Evolutionary conservation across 2,329 filamentous ascomycete genomes (phyloP), one percentile per base, ranked within the genome.

Genomic region (Trichoderma atroviride): DNA sequence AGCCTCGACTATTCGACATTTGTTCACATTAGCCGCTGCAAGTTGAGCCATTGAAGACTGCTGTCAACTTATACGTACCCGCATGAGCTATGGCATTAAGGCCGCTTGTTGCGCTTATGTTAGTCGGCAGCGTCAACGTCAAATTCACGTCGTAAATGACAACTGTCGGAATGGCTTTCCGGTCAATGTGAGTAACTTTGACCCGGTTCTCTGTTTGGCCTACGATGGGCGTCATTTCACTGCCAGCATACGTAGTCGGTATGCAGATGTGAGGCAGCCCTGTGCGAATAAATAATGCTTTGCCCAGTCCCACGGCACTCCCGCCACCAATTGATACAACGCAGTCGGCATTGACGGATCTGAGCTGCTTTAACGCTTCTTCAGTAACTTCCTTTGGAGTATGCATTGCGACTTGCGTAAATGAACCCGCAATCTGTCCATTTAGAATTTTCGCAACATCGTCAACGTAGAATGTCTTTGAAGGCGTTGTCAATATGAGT

Each of bases 41-140:
- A 35, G 4, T 2, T 24, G 1, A 19, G 1, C 13, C 1, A 6
- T n/a, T n/a, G 11, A n/a, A 35, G 82, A 47, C 40, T 61, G 16
- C 56, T 68, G 53, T 74, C 79, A 71, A 70, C 11, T 55, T 16
- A 29, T 4, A 33, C 70, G 52, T 63, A 85, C 83, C 82, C 53
- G 87, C 84, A 78, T 91, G 89, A 2, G 89, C 88, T 76, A 91
- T 88, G 0, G 89, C 88, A 75, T 91, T 91, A 59, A 91, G 82
- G 57, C 88, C 88, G 69, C 87, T 89, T 0, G 84, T 87, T 2
- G 84, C 83, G 71, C 83, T 87, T 76, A 88, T 79, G 0, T 75
- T 77, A 2, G 78, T 74, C 0, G 88, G 88, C 29, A 91, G 78
- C 1, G 84, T 86, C 82, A 88, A 82, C 0, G 88, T 90, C 67